Evolutionary conservation across 2,329 filamentous ascomycete species (phyloP), one percentile per base, ranked within the genome.

Genomic region (Coniochaeta sp.): DNA sequence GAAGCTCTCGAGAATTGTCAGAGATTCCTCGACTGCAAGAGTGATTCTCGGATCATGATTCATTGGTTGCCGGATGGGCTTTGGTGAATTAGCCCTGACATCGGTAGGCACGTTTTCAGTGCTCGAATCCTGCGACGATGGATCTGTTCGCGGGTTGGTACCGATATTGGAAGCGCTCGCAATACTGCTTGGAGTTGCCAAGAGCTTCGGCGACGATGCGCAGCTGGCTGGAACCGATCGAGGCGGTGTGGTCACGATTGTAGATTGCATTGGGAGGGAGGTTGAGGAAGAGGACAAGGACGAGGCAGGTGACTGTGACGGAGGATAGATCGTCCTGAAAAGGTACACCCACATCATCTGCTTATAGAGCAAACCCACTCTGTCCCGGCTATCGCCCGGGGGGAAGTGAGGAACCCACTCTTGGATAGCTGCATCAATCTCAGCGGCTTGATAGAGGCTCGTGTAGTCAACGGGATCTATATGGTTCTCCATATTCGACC

Each of bases 401-500:
- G 82, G 80, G 81, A 83, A 86, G 8, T 74, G 70, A 2, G 90
- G 90, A 26, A 82, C 81, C 92, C 92, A 96, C 16, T 84, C 81
- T 6, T 86, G 82, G 58, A 96, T 87, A 5, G 83, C 86, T 16
- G 82, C 81, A 65, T 96, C 89, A 66, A 96, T 92, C 58, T 87
- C 84, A 6, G 89, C 86, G 0, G 90, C 91, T 54, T 85, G 83
- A 66, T 87, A 88, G 10, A 95, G 77, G 12, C 86, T 88, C 26
- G 83, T 80, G 69, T 91, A 92, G 71, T 92, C 87, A 47, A 93
- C 87, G 0, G 83, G 89, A 58, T 90, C 86, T 2, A 84, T 74
- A 3, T 83, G 76, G 59, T 81, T 70, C 59, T 79, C 75, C 65
- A 91, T 87, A 58, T 90, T 86, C 34, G 79, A 77, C 6, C 92